Evolutionary conservation across 768 basidiomycete genomes (phyloP).

Genomic region (Xerocomus potaroensis): DNA sequence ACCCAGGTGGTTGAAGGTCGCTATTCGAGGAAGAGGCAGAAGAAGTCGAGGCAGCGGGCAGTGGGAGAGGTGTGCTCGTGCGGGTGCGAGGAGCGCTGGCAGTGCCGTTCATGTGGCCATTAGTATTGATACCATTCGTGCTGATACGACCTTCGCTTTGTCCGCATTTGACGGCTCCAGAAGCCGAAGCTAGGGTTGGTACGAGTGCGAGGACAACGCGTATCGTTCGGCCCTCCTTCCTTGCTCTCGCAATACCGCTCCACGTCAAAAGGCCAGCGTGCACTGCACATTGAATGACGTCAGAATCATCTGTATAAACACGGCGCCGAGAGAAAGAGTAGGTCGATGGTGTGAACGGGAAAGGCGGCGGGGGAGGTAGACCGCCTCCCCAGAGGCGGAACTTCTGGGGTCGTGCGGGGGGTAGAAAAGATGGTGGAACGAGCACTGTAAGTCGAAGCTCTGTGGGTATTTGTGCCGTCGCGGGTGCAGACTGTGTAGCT

Average conservation of each 20-base stretch:
- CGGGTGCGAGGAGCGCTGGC: slow-evolving; percentile 28
- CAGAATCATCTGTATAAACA: slow-evolving; percentile 77
- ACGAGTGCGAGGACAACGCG: slow-evolving; percentile 39
- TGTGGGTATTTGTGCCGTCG: slow-evolving; percentile 19
- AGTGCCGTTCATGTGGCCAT: slow-evolving; percentile 32
- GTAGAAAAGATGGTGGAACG: slow-evolving; percentile 58
- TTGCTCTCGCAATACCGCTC: slow-evolving; percentile 38
- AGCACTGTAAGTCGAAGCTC: slow-evolving; percentile 45
- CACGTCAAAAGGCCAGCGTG: slow-evolving; percentile 55
- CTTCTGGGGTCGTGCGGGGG: slow-evolving; percentile 45
- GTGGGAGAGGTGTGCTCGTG: slow-evolving; percentile 26
- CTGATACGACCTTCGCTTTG: slow-evolving; percentile 17
- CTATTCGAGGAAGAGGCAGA: slow-evolving; percentile 25
- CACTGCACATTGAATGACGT: slow-evolving; percentile 62
- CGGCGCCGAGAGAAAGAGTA: slow-evolving; percentile 38
- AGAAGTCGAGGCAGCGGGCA: slow-evolving; percentile 19
- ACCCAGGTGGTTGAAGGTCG: slow-evolving; percentile 21
- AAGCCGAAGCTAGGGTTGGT: slow-evolving; percentile 39
- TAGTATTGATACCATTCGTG: slow-evolving; percentile 10
- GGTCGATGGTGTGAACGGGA: slow-evolving; percentile 22
- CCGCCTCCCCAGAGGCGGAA: slow-evolving; percentile 74
- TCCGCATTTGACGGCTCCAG: slow-evolving; percentile 36
- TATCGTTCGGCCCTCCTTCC: slow-evolving; percentile 36
- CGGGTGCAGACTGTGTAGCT: slow-evolving; percentile 5
- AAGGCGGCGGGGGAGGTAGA: slow-evolving; percentile 39